Evolutionary conservation across 2,329 filamentous ascomycete species (phyloP).

Genomic region (Penicillium sp.): DNA sequence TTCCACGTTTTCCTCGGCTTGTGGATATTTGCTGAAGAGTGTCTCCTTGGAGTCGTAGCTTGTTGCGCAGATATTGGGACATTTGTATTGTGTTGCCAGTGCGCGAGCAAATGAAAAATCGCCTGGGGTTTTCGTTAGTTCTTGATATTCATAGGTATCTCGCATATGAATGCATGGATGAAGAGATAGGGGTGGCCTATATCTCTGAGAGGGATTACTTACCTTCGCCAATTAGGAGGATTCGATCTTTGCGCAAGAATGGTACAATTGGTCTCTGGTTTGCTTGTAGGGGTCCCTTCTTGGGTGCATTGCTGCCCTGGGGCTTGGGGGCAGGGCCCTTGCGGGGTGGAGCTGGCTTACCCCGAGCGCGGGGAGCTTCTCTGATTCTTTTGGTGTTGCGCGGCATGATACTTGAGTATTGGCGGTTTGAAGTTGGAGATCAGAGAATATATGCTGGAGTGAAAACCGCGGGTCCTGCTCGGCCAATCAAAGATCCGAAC

Average conservation of each 20-base stretch:
- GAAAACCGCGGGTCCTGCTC: slow-evolving; percentile 10
- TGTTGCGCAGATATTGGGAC: slow-evolving; percentile 44
- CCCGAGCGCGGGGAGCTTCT: slow-evolving; percentile 12
- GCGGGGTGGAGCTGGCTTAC: slow-evolving; percentile 8
- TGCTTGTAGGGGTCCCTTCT: slow-evolving; percentile 21
- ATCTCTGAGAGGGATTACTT: slow-evolving; percentile 12
- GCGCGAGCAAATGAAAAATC: slow-evolving; percentile 53
- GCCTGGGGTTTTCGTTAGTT: not conserved
- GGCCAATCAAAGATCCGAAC: slow-evolving; percentile 25
- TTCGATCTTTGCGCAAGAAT: slow-evolving; percentile 43
- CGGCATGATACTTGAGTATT: slow-evolving; percentile 15
- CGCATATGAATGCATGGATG: not conserved
- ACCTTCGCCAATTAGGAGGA: slow-evolving; percentile 50
- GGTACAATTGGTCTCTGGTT: slow-evolving; percentile 39
- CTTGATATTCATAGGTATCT: not conserved
- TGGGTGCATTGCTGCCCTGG: slow-evolving; percentile 12
- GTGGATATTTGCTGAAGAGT: slow-evolving; percentile 73
- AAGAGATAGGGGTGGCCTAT: not conserved
- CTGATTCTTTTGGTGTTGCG: slow-evolving; percentile 23
- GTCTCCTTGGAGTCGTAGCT: slow-evolving; percentile 46
- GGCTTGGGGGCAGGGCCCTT: not conserved
- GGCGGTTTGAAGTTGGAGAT: not conserved
- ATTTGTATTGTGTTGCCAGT: slow-evolving; percentile 43
- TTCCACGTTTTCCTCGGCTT: slow-evolving; percentile 45
- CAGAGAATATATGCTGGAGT: not conserved